Base-by-base conservation (phyloP, 2,329 filamentous ascomycete species). In the Trichoderma sp. region DNA sequence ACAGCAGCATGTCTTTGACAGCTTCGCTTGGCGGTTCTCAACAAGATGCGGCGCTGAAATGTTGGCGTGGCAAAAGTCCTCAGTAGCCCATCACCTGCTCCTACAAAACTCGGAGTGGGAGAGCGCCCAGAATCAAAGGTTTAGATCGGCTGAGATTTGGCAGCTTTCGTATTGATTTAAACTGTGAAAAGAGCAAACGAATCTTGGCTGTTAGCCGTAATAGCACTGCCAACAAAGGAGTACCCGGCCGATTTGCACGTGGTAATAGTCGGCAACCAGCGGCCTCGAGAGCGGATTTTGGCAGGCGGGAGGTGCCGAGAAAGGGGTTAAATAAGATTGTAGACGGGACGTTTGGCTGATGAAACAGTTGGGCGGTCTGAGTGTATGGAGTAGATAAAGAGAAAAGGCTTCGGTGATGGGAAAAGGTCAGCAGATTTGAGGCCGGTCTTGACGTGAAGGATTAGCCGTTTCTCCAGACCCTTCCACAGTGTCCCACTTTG, bases 1-100 rank as follows among this genome's bases (percentile, higher is more conserved):
- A 89, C 55, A 89, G 77, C 73, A 89, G 78, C 87, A 89, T 88
- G 55, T 63, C 74, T 51, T 58, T 43, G 28, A 28, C 63, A 30
- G 24, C 13, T 49, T 26, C 32, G 49, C 11, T 49, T 51, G 51
- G n/a, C 4, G 39, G 8, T 59, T 64, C 37, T 46, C 28, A 51
- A 51, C 4, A 11, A 51, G 13, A 11, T 34, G 8, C 14, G 10
- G 46, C n/a, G 46, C 18, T 49, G 46, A 21, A 24, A 49, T 24
- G 46, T 51, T 28, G 52, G 64, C 14, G 54, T 59, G 16, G 64
- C 39, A 21, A 59, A 52, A 51, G 39, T 28, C n/a, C 28, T 66
- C 54, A 59, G 30, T 5, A 46, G 52, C 64, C 54, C 64, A 51
- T 59, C 64, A 66, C 49, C 21, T 51, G 51, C 54, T 51, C 28